Evolutionary conservation across 257 asterid genomes (phyloP), one percentile per base, ranked within the genome.

Genomic region (Solanum etuberosum): DNA sequence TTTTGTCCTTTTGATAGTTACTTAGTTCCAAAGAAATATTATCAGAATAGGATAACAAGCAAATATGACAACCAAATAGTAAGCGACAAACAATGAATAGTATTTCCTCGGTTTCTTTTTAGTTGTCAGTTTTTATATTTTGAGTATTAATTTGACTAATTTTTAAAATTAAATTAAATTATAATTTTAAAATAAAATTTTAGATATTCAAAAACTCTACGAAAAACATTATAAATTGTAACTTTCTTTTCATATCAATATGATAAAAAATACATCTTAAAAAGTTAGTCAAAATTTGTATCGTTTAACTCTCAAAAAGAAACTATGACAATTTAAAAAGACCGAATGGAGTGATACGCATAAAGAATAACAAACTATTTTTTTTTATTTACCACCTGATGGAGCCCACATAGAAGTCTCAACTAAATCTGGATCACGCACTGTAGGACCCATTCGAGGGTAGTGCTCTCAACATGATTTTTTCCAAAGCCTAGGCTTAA

Each of bases 121-220:
- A 51, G 61, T 51, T 2, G 4, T 51, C 0, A 1, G 23, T 16
- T 51, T 48, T 51, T 1, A 0, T 0, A 0, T 51, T 51, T 51
- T 0, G 61, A 51, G 23, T 0, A 4, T 51, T 16, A 51, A 16
- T 51, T 35, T 6, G 0, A 48, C 5, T 48, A 48, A 16, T 48
- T 48, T 48, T 48, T 48, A 15, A 48, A 48, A 0, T 0, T 38
- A 38, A 38, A 9, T 38, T 0, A 38, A 0, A 0, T 38, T 38
- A 38, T 5, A 46, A 0, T 48, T 48, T 1, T 15, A 48, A 48
- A 5, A 51, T 51, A 51, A 51, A 16, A 16, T 0, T 51, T 16
- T 18, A 16, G 1, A 16, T 18, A 16, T 51, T 51, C 0, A 40
- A 40, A 40, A 40, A 40, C 0, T 9, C 9, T 40, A 40, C 0